Conservation (phyloP, 768 basidiomycete species). For the Pleurotus salmoneostramineus region DNA sequence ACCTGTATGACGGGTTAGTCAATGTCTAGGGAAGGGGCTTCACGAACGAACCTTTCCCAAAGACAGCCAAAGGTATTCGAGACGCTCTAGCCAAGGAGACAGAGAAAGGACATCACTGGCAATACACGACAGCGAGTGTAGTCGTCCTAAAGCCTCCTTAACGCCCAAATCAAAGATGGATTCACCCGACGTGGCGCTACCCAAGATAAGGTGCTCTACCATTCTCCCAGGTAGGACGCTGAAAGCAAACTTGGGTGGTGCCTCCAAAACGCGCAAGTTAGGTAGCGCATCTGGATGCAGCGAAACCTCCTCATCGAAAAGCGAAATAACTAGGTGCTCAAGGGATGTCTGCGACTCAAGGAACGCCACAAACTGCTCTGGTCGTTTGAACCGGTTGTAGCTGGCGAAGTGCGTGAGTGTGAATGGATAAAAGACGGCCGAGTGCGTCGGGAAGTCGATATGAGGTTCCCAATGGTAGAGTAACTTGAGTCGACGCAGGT, state of each 20-base stretch:
- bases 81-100: neutral
- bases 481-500: neutral
- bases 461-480: neutral
- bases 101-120: neutral
- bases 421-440: neutral
- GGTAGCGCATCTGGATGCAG: neutral
- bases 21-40: neutral
- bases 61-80: neutral
- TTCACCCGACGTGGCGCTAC: neutral
- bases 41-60: neutral
- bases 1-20: neutral
- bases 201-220: neutral
- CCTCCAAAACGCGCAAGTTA: neutral
- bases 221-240: neutral
- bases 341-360: conserved; percentile 1
- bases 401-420: conserved; percentile 1
- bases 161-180: neutral
- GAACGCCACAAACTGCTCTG: neutral
- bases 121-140: neutral
- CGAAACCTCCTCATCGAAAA: neutral
- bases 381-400: neutral
- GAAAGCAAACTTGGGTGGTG: neutral
- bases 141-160: neutral
- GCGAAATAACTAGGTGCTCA: neutral
- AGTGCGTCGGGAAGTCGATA: neutral